These are phyloP conservation scores for Fusarium heterosporum DNA, from an alignment of 2,329 filamentous ascomycete genomes.

Conservation along the genomic window DNA sequence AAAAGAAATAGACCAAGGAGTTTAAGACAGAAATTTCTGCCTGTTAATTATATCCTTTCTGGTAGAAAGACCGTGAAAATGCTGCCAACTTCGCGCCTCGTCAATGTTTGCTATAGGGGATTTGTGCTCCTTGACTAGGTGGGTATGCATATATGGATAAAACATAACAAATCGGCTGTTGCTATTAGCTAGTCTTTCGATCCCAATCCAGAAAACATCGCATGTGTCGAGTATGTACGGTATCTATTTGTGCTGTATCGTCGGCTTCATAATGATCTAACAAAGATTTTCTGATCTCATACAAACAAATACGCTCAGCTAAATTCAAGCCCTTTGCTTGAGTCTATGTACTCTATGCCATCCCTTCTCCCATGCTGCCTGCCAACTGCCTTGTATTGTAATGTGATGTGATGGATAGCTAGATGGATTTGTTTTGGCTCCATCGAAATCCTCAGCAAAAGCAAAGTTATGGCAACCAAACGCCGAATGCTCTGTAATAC, in stretches of 20 bases:
- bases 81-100: too few relatives aligned
- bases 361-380: constrained; percentile 31
- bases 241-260: background rate
- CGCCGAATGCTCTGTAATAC: constrained; percentile 41
- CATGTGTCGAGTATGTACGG: constrained; percentile 29
- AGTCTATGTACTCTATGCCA: constrained; percentile 20
- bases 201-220: constrained; percentile 24
- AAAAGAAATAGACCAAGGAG: constrained; percentile 25
- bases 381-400: constrained; percentile 18
- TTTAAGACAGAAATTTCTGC: constrained; percentile 3
- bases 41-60: background rate
- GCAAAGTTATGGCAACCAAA: constrained; percentile 31
- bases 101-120: too few relatives aligned
- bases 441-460: constrained; percentile 20
- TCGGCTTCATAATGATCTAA: background rate
- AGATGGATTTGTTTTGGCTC: background rate
- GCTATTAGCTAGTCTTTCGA: constrained; percentile 19
- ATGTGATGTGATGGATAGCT: constrained; percentile 13
- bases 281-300: constrained; percentile 18
- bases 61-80: background rate
- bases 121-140: too few relatives aligned
- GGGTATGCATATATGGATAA: too few relatives aligned
- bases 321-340: constrained; percentile 32
- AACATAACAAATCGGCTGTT: background rate
- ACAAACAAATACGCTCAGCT: constrained; percentile 20